Conservation (phyloP, 192 early-diverging fungal genomes). For the Backusella tarrabulga region DNA sequence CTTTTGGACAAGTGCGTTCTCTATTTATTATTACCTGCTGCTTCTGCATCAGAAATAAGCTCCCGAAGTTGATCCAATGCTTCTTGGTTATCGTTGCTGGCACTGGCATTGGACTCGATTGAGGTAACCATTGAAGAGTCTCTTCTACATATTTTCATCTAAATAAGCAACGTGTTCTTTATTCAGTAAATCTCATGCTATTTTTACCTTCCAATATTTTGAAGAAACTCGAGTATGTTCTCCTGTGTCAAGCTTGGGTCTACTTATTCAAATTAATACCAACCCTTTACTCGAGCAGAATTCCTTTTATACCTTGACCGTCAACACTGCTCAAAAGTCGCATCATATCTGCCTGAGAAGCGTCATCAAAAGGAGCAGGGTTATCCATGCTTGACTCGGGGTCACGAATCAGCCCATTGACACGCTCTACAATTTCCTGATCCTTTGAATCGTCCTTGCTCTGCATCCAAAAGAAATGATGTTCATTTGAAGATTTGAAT, state of each 20-base stretch:
- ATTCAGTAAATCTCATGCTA: background rate
- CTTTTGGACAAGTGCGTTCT: background rate
- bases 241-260: constrained; percentile 26
- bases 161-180: background rate
- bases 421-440: constrained; percentile 49
- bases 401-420: constrained; percentile 62
- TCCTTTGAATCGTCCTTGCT: constrained; percentile 59
- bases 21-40: background rate
- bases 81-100: background rate
- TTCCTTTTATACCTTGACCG: background rate
- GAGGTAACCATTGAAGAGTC: background rate
- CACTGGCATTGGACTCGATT: background rate
- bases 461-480: constrained; percentile 88
- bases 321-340: constrained; percentile 20
- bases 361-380: constrained; percentile 10
- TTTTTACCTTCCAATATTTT: constrained; percentile 33
- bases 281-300: background rate
- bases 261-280: background rate
- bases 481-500: constrained; percentile 78
- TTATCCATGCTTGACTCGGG: constrained; percentile 36
- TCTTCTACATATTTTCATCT: background rate
- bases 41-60: background rate
- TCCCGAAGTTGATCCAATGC: background rate
- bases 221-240: constrained; percentile 37
- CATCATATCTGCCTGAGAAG: constrained; percentile 25